Evolutionary conservation across 2,329 filamentous ascomycete species (phyloP).

Genomic region (Fusarium musae): DNA sequence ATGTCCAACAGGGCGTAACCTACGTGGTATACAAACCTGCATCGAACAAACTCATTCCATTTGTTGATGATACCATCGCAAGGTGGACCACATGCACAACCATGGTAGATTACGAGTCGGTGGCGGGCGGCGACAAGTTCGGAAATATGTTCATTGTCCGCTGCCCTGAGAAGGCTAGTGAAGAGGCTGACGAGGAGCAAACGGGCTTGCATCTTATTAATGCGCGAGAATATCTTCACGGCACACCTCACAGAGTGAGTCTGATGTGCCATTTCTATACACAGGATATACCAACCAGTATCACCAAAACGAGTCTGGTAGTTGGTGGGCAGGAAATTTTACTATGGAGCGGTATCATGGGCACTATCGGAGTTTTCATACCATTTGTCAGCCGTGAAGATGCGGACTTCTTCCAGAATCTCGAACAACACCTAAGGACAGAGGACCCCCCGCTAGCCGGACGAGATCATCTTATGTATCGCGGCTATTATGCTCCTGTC

Average conservation of each 20-base stretch:
- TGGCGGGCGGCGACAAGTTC: constrained; percentile 96
- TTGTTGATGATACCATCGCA: constrained; percentile 88
- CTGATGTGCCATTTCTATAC: constrained; percentile 90
- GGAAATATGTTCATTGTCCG: constrained; percentile 95
- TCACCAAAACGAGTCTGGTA: constrained; percentile 89
- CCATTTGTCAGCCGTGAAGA: constrained; percentile 93
- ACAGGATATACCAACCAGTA: constrained; percentile 90
- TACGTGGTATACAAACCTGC: constrained; percentile 94
- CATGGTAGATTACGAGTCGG: constrained; percentile 98
- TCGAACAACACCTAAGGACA: constrained; percentile 87
- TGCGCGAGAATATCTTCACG: constrained; percentile 88
- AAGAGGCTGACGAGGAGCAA: constrained; percentile 91
- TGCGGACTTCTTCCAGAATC: constrained; percentile 95
- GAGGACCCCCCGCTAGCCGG: constrained; percentile 91
- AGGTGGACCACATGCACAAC: constrained; percentile 91
- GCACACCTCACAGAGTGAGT: constrained; percentile 84
- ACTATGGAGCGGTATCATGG: constrained; percentile 93
- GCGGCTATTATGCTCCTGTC: constrained; percentile 94
- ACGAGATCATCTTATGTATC: constrained; percentile 93
- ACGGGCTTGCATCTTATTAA: constrained; percentile 92
- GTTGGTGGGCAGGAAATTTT: constrained; percentile 92
- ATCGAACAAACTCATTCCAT: constrained; percentile 91
- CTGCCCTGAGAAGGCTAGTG: constrained; percentile 84
- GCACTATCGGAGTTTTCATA: constrained; percentile 91
- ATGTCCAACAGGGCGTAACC: constrained; percentile 90